Percentiles rank a stretch among this genome's conserved stretches.
Evolutionary conservation across 2,329 filamentous ascomycete genomes (phyloP).

Genomic region (Penicillium expansum): DNA sequence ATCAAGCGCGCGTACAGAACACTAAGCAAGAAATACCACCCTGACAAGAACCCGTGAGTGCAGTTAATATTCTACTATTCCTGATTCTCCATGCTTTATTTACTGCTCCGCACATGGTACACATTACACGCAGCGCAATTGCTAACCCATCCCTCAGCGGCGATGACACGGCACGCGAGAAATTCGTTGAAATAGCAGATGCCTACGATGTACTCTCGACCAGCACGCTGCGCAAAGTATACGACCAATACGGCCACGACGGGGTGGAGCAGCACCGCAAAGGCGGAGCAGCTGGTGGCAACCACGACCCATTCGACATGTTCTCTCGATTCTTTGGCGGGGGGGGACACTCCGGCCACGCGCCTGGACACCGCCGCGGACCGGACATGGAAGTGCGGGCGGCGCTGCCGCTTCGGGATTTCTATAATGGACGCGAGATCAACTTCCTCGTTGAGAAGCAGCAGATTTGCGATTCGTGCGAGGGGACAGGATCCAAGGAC

Average conservation of each 20-base stretch:
- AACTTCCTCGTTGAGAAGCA: slow-evolving; percentile 93
- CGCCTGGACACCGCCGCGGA: slow-evolving; percentile 71
- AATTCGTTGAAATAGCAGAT: slow-evolving; percentile 91
- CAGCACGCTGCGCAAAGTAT: slow-evolving; percentile 76
- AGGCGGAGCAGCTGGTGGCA: slow-evolving; percentile 58
- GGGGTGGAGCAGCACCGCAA: slow-evolving; percentile 80
- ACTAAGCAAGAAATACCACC: slow-evolving; percentile 92
- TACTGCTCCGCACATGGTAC: neutral
- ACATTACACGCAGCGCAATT: neutral
- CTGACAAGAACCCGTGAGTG: slow-evolving; percentile 93
- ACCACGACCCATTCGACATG: slow-evolving; percentile 86
- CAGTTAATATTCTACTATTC: neutral
- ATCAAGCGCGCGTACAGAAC: slow-evolving; percentile 91
- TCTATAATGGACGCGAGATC: slow-evolving; percentile 84
- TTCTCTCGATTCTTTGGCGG: slow-evolving; percentile 97
- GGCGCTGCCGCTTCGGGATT: slow-evolving; percentile 75
- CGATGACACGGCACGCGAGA: slow-evolving; percentile 75
- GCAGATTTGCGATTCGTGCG: slow-evolving; percentile 88
- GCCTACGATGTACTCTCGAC: slow-evolving; percentile 91
- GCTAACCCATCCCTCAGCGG: slow-evolving; percentile 51
- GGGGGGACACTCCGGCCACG: slow-evolving; percentile 74
- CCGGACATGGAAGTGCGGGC: slow-evolving; percentile 88
- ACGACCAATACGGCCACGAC: slow-evolving; percentile 92
- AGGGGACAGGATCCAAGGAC: slow-evolving; percentile 80
- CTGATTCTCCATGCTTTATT: neutral